Evolutionary conservation across 2,329 filamentous ascomycete genomes (phyloP), one percentile per base, ranked within the genome.

Genomic region (Pyricularia sp.): DNA sequence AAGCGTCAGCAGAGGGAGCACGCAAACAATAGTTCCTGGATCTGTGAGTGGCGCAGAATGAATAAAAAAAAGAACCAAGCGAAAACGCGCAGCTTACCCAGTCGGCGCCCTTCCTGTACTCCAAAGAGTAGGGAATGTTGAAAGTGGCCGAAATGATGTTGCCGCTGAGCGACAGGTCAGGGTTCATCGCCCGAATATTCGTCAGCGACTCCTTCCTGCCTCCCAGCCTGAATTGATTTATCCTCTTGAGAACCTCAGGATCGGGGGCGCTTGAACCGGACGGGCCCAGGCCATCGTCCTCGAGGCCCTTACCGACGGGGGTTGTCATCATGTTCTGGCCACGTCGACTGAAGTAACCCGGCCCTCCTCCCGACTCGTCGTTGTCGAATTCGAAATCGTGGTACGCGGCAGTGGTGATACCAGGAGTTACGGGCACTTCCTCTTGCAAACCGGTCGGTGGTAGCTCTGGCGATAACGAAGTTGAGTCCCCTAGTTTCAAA

Each of bases 71-170:
- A 55, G 36, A 25, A 36, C 14, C 33, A 4, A 26, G n/a, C 2
- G 25, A 17, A 9, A 12, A 31, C 14, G 20, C 26, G 3, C n/a
- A 25, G 42, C 86, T 75, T 77, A 89, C 87, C 88, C 88, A 90
- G 73, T 89, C 85, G 69, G 83, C 80, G 20, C 83, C 84, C 73
- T 85, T 85, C 72, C 81, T 82, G 74, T 88, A 89, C 70, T 84
- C 83, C 69, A 89, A 76, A 33, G 85, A 81, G 74, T 89, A 83
- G 30, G 88, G 87, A 71, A 88, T 85, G 70, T 85, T 88, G 73
- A 90, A 90, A 23, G 87, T 88, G 25, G 85, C 87, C 2, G 88
- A 90, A 72, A 90, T 89, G 73, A 90, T 84, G 76, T 87, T 88
- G n/a, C 88, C 88, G 71, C 82, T 88, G 67, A 90, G 79, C 33